phyloP scores from a whole-genome alignment of 139 green algal species.

The Coccomyxa sp. region DNA sequence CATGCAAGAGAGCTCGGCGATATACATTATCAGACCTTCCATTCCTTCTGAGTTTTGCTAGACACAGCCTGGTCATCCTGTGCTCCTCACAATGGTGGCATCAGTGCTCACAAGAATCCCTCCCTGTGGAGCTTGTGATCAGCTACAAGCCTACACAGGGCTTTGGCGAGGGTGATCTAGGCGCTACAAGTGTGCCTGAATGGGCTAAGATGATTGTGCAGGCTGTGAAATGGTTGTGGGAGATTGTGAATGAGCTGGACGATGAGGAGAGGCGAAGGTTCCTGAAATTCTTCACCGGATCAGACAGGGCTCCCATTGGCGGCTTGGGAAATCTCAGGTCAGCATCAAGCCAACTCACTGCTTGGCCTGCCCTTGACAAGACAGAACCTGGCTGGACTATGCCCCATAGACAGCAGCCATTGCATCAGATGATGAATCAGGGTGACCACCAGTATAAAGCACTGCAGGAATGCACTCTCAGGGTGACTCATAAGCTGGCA shows the following conservation, averaged over 20 bases:
- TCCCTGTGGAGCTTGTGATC: neutral
- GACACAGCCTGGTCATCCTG: too few relatives aligned
- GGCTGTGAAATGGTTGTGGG: conserved; percentile 77
- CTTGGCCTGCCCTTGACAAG: neutral
- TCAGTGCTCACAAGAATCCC: too few relatives aligned
- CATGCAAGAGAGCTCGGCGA: too few relatives aligned
- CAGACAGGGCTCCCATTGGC: conserved; percentile 75
- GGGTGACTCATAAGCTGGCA: too few relatives aligned
- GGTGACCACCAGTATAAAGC: too few relatives aligned
- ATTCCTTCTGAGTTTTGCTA: too few relatives aligned
- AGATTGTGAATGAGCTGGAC: conserved; percentile 41
- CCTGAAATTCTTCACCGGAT: conserved; percentile 94
- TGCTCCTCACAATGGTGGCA: too few relatives aligned
- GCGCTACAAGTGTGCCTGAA: neutral
- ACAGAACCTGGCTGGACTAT: neutral
- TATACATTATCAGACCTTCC: too few relatives aligned
- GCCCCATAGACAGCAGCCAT: neutral
- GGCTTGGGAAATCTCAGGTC: conserved; percentile 76
- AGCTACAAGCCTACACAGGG: neutral
- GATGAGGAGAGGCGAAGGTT: conserved; percentile 69
- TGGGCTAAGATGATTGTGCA: conserved; percentile 1
- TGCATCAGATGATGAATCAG: too few relatives aligned
- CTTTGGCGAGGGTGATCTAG: neutral
- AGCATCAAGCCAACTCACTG: conserved; percentile 50
- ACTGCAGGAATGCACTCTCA: too few relatives aligned